These are phyloP conservation scores for Fusarium mundagurra DNA, from an alignment of 2,329 filamentous ascomycete species.

Conservation along the genomic window DNA sequence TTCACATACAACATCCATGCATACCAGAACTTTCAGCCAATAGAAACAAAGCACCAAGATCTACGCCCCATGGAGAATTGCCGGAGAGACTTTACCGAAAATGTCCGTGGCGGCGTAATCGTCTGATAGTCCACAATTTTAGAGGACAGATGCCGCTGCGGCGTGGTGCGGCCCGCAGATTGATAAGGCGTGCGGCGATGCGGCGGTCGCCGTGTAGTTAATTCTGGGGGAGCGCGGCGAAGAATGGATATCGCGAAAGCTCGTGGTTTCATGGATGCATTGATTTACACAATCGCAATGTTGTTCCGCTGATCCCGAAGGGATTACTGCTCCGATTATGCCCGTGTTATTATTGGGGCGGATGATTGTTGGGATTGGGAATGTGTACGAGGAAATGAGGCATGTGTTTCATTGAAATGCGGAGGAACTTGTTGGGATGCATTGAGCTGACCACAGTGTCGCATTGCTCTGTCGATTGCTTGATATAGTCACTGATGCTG, in stretches of 20 bases:
- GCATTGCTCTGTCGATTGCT: rapidly evolving
- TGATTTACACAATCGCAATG: neutral
- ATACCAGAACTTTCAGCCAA: neutral
- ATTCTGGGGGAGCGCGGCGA: neutral
- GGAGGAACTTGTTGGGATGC: neutral
- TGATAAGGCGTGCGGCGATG: neutral
- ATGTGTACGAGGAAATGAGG: rapidly evolving
- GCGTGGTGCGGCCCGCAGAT: conserved; percentile 18
- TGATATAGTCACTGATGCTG: neutral
- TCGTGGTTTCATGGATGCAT: neutral
- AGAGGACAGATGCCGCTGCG: conserved; percentile 5
- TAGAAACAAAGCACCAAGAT: neutral
- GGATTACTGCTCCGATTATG: neutral
- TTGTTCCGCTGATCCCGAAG: neutral
- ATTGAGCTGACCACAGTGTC: neutral
- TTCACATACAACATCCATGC: neutral
- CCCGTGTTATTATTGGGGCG: neutral
- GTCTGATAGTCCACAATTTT: conserved; percentile 12
- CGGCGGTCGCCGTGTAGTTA: neutral
- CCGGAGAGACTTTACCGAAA: neutral
- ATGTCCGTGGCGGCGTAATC: neutral
- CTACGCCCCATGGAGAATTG: neutral
- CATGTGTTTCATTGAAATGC: neutral
- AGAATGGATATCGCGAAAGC: neutral
- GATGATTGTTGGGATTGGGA: neutral